Conservation (phyloP, 1,139 yeast genomes). For the Scheffersomyces cryptocercus region DNA sequence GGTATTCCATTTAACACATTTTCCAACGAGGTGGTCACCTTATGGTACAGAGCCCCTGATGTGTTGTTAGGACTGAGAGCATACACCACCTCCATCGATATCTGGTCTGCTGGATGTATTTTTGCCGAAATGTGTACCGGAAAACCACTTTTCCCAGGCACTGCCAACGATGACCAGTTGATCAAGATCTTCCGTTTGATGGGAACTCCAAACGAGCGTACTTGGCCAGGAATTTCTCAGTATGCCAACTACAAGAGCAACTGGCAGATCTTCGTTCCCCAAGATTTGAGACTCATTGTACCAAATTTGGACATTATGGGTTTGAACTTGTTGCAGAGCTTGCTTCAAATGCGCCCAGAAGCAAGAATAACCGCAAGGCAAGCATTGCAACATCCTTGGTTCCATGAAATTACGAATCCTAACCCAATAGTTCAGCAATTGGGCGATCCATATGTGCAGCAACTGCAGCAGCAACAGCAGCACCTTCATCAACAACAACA, state of each 20-base stretch:
- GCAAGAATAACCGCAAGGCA: slow-evolving; percentile 87
- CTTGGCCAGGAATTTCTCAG: slow-evolving; percentile 93
- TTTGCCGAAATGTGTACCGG: slow-evolving; percentile 98
- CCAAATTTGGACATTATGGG: slow-evolving; percentile 82
- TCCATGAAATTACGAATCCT: slow-evolving; percentile 68
- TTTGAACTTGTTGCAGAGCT: slow-evolving; percentile 70
- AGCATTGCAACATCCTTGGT: slow-evolving; percentile 95
- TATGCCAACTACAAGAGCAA: slow-evolving; percentile 83
- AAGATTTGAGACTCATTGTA: slow-evolving; percentile 74
- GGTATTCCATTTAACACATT: slow-evolving; percentile 98
- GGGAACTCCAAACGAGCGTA: slow-evolving; percentile 95
- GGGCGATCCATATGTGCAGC: slow-evolving; percentile 41
- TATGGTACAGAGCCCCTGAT: slow-evolving; percentile 99
- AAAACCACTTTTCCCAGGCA: slow-evolving; percentile 95
- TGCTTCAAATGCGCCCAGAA: slow-evolving; percentile 92
- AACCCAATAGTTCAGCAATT: slow-evolving; percentile 36
- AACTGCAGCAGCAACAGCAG: slow-evolving; percentile 27
- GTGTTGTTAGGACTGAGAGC: slow-evolving; percentile 93
- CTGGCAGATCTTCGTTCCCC: slow-evolving; percentile 79
- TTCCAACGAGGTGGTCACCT: slow-evolving; percentile 94
- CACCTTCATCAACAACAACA: slow-evolving; percentile 18
- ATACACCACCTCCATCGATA: slow-evolving; percentile 93
- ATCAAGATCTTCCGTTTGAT: slow-evolving; percentile 83
- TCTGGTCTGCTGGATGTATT: slow-evolving; percentile 99
- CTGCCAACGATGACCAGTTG: slow-evolving; percentile 93